A percentile compares a stretch with the other conserved stretches of the same genome.
These are phyloP conservation scores for Cladophialophora immunda DNA, from an alignment of 2,329 filamentous ascomycete species.

Conservation along the genomic window DNA sequence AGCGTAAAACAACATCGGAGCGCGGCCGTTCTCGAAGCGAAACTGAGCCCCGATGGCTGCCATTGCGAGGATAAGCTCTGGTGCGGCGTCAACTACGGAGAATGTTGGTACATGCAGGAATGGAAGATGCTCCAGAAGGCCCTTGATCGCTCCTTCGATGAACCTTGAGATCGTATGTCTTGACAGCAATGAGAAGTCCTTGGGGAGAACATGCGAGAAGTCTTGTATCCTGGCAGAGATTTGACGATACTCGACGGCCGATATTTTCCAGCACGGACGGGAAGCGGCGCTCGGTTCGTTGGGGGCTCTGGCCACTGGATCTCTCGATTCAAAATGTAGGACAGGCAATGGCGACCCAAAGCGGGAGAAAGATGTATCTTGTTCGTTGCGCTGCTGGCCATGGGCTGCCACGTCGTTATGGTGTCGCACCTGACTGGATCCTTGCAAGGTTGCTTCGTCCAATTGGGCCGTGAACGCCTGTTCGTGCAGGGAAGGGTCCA, in stretches of 20 bases:
- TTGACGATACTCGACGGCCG: conserved; percentile 6
- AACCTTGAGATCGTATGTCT: conserved; percentile 74
- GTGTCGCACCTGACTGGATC: no score
- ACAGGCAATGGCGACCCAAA: background rate
- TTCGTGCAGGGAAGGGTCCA: no score
- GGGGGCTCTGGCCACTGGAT: background rate
- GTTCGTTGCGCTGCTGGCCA: background rate
- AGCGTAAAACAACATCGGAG: conserved; percentile 59
- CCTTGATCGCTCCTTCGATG: conserved; percentile 73
- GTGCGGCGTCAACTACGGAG: conserved; percentile 68
- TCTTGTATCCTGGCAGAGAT: conserved; percentile 4
- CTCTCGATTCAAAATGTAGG: background rate
- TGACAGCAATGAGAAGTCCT: conserved; percentile 70
- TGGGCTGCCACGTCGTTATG: no score
- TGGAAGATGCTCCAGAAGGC: conserved; percentile 68
- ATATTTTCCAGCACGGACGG: conserved; percentile 18
- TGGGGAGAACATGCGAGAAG: conserved; percentile 7
- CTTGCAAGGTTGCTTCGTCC: no score
- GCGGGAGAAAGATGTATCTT: background rate
- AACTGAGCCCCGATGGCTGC: conserved; percentile 66
- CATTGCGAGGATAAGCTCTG: conserved; percentile 73
- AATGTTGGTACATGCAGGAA: conserved; percentile 75
- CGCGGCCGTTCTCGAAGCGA: conserved; percentile 56
- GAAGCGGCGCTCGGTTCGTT: background rate
- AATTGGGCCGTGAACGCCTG: no score